Evolutionary conservation across 2,329 filamentous ascomycete genomes (phyloP).

Genomic region (Ascochyta lentis): DNA sequence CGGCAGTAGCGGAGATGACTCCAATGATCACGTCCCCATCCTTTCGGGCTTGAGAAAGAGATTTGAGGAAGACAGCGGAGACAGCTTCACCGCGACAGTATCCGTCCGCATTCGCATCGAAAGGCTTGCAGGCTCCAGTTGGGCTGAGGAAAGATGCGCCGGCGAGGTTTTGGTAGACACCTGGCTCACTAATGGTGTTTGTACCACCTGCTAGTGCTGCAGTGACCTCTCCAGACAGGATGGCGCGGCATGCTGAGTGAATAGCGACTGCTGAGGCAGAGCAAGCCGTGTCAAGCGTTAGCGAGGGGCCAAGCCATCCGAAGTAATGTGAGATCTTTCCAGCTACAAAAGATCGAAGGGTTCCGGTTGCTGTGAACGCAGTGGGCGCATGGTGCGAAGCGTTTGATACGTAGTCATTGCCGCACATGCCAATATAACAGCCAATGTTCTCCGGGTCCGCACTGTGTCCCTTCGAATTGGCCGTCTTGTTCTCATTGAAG

Average conservation of each 20-base stretch:
- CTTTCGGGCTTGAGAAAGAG: slow-evolving; percentile 56
- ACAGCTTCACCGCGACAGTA: slow-evolving; percentile 61
- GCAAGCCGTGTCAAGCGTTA: slow-evolving; percentile 46
- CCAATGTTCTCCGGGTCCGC: slow-evolving; percentile 30
- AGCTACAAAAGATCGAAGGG: slow-evolving; percentile 24
- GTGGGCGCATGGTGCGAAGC: slow-evolving; percentile 28
- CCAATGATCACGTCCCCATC: slow-evolving; percentile 59
- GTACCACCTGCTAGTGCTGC: slow-evolving; percentile 47
- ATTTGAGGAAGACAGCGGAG: slow-evolving; percentile 59
- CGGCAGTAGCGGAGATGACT: slow-evolving; percentile 44
- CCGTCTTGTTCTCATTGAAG: slow-evolving; percentile 13
- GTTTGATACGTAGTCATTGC: slow-evolving; percentile 42
- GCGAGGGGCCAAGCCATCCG: slow-evolving; percentile 33
- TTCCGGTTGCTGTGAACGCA: slow-evolving; percentile 40
- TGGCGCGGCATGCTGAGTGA: slow-evolving; percentile 35
- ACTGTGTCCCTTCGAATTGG: slow-evolving; percentile 15
- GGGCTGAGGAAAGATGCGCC: slow-evolving; percentile 52
- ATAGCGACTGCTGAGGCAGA: slow-evolving; percentile 33
- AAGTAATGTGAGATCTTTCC: slow-evolving; percentile 36
- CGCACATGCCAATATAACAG: slow-evolving; percentile 38
- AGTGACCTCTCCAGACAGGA: slow-evolving; percentile 34
- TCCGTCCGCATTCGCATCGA: slow-evolving; percentile 54
- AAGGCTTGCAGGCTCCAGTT: slow-evolving; percentile 55
- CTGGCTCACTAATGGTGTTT: slow-evolving; percentile 41
- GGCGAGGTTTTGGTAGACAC: slow-evolving; percentile 43